These are phyloP conservation scores for Pseudonitzschia delicatissima DNA, from an alignment of 108 stramenopile species.

Conservation along the genomic window DNA sequence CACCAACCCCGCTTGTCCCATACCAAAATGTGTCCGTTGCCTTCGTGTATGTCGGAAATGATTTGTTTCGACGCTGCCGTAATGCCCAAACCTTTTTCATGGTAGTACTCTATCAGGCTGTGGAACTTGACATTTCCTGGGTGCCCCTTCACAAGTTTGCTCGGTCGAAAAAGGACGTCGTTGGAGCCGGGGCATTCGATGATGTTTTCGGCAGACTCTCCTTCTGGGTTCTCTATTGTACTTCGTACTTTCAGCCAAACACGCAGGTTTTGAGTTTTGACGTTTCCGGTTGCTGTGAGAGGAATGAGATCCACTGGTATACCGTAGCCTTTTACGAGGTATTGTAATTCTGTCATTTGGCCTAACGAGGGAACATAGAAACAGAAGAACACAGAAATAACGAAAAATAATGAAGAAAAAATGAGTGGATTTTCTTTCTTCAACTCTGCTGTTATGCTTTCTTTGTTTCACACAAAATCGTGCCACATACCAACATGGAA, in stretches of 20 bases:
- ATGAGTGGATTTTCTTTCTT: no score
- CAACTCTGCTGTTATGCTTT: no score
- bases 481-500: neutral
- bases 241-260: constrained; percentile 8
- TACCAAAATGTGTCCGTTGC: neutral
- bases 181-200: constrained; percentile 15
- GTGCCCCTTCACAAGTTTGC: neutral
- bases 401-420: no score
- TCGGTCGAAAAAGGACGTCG: constrained; percentile 8
- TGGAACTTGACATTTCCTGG: constrained; percentile 12
- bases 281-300: constrained; percentile 11
- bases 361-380: no score
- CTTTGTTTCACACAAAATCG: no score
- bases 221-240: neutral
- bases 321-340: constrained; percentile 7
- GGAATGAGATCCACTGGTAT: constrained; percentile 11
- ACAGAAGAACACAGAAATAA: no score
- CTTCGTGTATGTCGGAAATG: neutral
- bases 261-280: constrained; percentile 5
- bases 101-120: constrained; percentile 5
- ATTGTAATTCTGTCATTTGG: constrained; percentile 8
- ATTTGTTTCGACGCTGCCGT: constrained; percentile 5
- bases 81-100: neutral
- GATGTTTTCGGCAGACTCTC: neutral
- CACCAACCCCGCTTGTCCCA: constrained; percentile 17